phyloP scores from a whole-genome alignment of 495 filamentous ascomycete species.

The Saxispiralis lemnorum region DNA sequence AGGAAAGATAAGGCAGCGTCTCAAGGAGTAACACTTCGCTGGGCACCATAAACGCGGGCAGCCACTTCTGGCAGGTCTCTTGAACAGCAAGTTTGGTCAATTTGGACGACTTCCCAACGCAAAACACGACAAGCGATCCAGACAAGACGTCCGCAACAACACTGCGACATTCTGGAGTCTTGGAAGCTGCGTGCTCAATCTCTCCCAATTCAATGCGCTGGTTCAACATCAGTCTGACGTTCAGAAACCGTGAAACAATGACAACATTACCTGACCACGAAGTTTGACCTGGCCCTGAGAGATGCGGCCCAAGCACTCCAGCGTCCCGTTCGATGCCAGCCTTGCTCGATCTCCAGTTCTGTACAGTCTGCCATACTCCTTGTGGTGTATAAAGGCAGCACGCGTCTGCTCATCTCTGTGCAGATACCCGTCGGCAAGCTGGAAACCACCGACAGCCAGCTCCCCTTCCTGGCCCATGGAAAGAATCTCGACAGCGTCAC shows the following conservation, averaged over 20 bases:
- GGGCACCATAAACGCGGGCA: slow-evolving; percentile 65
- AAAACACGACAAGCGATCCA: slow-evolving; percentile 49
- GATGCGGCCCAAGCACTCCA: slow-evolving; percentile 74
- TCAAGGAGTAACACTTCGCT: slow-evolving; percentile 42
- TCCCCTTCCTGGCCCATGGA: slow-evolving; percentile 58
- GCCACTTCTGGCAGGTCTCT: slow-evolving; percentile 46
- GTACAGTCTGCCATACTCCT: slow-evolving; percentile 45
- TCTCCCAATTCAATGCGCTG: slow-evolving; percentile 65
- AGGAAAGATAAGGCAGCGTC: slow-evolving; percentile 51
- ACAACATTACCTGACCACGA: slow-evolving; percentile 38
- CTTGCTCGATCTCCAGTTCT: slow-evolving; percentile 72
- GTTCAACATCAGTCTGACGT: neutral
- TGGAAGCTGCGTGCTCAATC: slow-evolving; percentile 50
- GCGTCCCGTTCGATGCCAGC: slow-evolving; percentile 44
- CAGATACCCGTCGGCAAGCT: slow-evolving; percentile 67
- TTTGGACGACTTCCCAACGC: slow-evolving; percentile 25
- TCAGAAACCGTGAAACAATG: neutral
- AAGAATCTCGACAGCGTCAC: slow-evolving; percentile 31
- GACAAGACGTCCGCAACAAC: slow-evolving; percentile 43
- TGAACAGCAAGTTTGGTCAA: slow-evolving; percentile 27
- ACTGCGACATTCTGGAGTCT: slow-evolving; percentile 32
- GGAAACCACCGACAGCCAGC: slow-evolving; percentile 60
- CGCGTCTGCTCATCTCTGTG: slow-evolving; percentile 64
- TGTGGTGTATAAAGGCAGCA: slow-evolving; percentile 44
- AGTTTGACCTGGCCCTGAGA: slow-evolving; percentile 64